Percentiles rank a stretch among this genome's conserved stretches.
Conservation (phyloP, 1,284 basidiomycete species). For the Abortiporus biennis region DNA sequence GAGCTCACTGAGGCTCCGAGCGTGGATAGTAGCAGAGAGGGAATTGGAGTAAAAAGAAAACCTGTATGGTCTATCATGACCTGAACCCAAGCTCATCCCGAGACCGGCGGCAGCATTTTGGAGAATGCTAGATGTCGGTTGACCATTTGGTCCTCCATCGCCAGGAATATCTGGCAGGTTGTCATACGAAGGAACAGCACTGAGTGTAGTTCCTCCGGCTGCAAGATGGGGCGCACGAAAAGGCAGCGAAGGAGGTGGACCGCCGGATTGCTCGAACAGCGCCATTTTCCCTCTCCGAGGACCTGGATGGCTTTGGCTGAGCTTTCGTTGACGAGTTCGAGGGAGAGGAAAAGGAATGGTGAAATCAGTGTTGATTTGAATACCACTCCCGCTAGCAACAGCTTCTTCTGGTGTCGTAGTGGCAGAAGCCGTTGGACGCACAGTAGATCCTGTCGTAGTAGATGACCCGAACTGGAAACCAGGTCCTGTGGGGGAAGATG, state of each 20-base stretch:
- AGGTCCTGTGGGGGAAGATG: conserved; percentile 20
- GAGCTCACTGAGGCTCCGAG: conserved; percentile 87
- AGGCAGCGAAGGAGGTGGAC: conserved; percentile 39
- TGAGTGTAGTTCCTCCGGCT: conserved; percentile 20
- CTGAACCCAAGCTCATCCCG: conserved; percentile 21
- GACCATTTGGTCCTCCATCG: neutral
- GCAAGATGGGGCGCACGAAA: conserved; percentile 22
- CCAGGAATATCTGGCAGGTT: conserved; percentile 16
- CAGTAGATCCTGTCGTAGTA: conserved; percentile 7
- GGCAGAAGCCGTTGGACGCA: conserved; percentile 12
- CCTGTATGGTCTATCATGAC: conserved; percentile 88
- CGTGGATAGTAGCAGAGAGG: conserved; percentile 90
- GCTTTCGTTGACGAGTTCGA: conserved; percentile 68
- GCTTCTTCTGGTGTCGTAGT: conserved; percentile 12
- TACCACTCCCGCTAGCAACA: conserved; percentile 5
- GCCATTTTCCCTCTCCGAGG: conserved; percentile 80
- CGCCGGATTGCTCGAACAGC: conserved; percentile 70
- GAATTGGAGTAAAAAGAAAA: conserved; percentile 99
- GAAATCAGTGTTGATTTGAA: conserved; percentile 16
- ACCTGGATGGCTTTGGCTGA: conserved; percentile 71
- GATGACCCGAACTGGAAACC: conserved; percentile 4
- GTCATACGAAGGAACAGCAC: conserved; percentile 28
- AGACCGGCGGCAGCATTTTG: conserved; percentile 7
- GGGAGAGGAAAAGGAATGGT: conserved; percentile 17
- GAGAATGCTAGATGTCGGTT: conserved; percentile 7